phyloP scores from a whole-genome alignment of 805 yeast species.

The Starmerella apicola region DNA sequence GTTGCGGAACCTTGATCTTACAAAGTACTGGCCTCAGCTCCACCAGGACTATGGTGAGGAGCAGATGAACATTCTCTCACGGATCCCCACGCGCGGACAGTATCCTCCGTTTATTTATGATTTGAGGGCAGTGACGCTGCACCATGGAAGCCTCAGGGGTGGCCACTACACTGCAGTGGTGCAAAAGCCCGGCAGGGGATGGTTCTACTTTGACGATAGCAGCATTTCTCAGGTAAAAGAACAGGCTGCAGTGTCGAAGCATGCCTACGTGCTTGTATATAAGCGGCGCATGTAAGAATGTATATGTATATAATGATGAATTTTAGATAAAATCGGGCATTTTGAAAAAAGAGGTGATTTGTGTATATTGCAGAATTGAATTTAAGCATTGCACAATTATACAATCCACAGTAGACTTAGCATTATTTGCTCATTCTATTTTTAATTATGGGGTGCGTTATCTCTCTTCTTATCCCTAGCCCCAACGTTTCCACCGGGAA shows the following conservation, averaged over 20 bases:
- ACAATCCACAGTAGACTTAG: too few relatives aligned
- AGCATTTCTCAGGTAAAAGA: constrained; percentile 40
- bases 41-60: constrained; percentile 17
- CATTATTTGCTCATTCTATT: too few relatives aligned
- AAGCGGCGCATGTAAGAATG: constrained; percentile 30
- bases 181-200: constrained; percentile 47
- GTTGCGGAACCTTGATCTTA: constrained; percentile 44
- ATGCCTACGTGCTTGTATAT: constrained; percentile 78
- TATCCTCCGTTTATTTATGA: constrained; percentile 66
- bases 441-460: too few relatives aligned
- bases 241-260: constrained; percentile 47
- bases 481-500: too few relatives aligned
- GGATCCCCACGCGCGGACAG: constrained; percentile 59
- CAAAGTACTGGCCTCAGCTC: constrained; percentile 55
- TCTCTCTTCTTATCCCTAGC: too few relatives aligned
- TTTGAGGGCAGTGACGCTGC: constrained; percentile 72
- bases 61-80: constrained; percentile 31
- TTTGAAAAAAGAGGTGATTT: too few relatives aligned
- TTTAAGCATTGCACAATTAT: too few relatives aligned
- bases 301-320: too few relatives aligned
- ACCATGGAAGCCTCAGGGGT: constrained; percentile 65
- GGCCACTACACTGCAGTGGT: constrained; percentile 87
- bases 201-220: constrained; percentile 80
- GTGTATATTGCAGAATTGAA: too few relatives aligned
- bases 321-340: too few relatives aligned